Percentiles rank a stretch among this genome's conserved stretches.
phyloP scores from a whole-genome alignment of 768 basidiomycete species.

The Trametes coccinea region DNA sequence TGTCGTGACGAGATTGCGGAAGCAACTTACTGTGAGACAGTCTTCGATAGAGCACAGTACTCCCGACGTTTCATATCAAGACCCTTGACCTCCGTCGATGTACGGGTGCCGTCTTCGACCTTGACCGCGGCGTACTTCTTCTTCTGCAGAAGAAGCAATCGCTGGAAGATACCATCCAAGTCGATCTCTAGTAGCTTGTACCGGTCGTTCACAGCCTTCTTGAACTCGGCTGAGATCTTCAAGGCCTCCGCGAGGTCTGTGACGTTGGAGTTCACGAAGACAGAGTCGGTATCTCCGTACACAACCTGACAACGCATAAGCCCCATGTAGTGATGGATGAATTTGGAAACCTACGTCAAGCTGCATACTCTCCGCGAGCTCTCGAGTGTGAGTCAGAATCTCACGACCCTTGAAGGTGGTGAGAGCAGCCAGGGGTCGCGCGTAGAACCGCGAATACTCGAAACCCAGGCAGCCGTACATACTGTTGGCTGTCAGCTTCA shows the following conservation, averaged over 20 bases:
- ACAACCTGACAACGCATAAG: constrained; percentile 65
- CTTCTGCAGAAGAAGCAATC: constrained; percentile 91
- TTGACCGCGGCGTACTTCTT: constrained; percentile 99
- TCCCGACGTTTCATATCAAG: constrained; percentile 99
- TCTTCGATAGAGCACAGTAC: constrained; percentile 89
- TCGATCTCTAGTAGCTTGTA: constrained; percentile 97
- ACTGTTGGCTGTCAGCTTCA: constrained; percentile 98
- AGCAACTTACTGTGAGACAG: constrained; percentile 80
- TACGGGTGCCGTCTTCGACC: constrained; percentile 78
- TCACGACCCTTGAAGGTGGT: constrained; percentile 98
- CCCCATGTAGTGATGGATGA: neutral
- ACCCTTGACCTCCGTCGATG: constrained; percentile 90
- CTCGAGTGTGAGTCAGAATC: constrained; percentile 90
- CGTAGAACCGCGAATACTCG: constrained; percentile 95
- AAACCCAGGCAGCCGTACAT: constrained; percentile 99
- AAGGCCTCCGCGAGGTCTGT: constrained; percentile 86
- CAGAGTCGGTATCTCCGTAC: constrained; percentile 98
- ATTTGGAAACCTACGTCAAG: constrained; percentile 69
- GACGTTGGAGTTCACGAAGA: constrained; percentile 96
- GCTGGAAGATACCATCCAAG: constrained; percentile 90
- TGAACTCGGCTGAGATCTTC: constrained; percentile 89
- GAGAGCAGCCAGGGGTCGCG: constrained; percentile 92
- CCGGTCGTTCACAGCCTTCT: constrained; percentile 93
- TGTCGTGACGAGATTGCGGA: neutral
- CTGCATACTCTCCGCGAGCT: constrained; percentile 85